Conservation (phyloP, 2,329 filamentous ascomycete genomes). For the Aspergillus sp. region DNA sequence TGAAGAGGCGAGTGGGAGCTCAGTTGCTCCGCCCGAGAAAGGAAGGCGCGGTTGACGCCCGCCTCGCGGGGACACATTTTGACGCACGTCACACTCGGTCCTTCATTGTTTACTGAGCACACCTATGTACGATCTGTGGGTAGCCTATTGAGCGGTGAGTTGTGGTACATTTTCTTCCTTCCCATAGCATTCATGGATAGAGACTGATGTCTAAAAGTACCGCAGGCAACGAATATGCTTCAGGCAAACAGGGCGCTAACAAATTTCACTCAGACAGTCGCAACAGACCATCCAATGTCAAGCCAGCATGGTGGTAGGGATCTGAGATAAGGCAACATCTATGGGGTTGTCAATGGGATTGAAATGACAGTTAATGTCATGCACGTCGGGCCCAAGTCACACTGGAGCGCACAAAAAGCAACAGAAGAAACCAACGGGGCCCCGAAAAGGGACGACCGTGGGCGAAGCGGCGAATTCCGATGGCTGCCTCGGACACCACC, state of each 20-base stretch:
- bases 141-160: constrained; percentile 5
- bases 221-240: not conserved
- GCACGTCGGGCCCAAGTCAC: not conserved
- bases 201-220: not conserved
- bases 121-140: constrained; percentile 3
- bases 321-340: not conserved
- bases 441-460: not conserved
- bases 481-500: too few species aligned
- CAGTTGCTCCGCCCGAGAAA: too few species aligned
- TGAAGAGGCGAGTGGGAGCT: too few species aligned
- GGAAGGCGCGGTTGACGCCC: too few species aligned
- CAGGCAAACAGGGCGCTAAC: not conserved
- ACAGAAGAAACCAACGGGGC: not conserved
- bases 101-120: not conserved
- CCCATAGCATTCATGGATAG: not conserved
- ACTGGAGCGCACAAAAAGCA: not conserved
- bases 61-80: not conserved
- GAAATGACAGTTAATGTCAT: not conserved
- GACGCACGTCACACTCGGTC: not conserved
- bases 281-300: not conserved
- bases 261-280: not conserved
- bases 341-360: not conserved
- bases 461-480: not conserved
- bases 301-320: not conserved
- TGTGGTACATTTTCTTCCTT: not conserved